Base-by-base conservation (phyloP, 148 eudicot genomes). In the Euryodendron excelsum region DNA sequence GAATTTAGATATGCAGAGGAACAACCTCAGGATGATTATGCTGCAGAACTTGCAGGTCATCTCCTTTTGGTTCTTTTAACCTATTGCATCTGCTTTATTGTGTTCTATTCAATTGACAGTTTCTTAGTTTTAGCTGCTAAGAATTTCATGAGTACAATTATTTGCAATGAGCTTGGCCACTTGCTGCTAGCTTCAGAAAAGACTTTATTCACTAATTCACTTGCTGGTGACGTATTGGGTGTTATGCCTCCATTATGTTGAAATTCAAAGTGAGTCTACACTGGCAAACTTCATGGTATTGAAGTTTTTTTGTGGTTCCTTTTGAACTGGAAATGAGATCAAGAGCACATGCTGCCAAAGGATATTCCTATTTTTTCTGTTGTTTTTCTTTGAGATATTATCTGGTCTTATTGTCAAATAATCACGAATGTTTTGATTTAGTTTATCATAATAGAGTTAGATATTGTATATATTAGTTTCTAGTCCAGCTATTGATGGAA, bases 21-120 rank as follows among this genome's bases (percentile, higher is more conserved):
- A 81, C 97, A 96, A 80, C 94, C 96, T 80, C 99, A 91, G 73
- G 99, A 96, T 87, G 99, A 96, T 81, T 95, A 95, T 86, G 99
- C 98, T 81, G 87, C 94, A 25, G 99, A 95, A 76, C 98, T 95
- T 88, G 88, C 99, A 84, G 99, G 99, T 92, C 77, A 47, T 65
- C 12, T 66, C 64, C 47, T 31, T 80, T 76, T n/a, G 2, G 25
- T 44, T 68, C 67, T 28, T 33, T 72, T 56, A 21, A 48, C 27
- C 33, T 75, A 45, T 77, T 76, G 33, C 55, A 65, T 61, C 77
- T 47, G 48, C 25, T 25, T 65, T 73, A 21, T 39, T 55, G 31
- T 44, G 34, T 17, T 30, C 36, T 72, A 10, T 63, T 52, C 76
- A 62, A 23, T 39, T 78, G 69, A 30, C 21, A 34, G 66, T 20